Base-by-base conservation (phyloP, 257 asterid genomes). In the Ilex aquifolium region DNA sequence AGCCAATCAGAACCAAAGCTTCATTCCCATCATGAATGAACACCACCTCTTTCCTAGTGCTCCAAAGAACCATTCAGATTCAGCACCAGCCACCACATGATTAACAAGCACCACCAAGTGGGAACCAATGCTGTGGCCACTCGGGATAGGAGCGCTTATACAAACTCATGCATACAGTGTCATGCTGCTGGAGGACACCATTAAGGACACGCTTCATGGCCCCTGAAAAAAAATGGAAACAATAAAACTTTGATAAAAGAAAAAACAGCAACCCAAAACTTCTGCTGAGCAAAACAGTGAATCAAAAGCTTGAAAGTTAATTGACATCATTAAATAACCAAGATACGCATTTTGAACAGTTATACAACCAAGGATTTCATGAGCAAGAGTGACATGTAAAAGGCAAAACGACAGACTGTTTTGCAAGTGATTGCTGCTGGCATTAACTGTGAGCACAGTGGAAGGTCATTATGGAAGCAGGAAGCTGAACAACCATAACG, bases 161-260 rank as follows among this genome's bases (percentile, higher is more conserved):
- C 70, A 93, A 77, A 64, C 88, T 89, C 97, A 93, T 89, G 61
- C 99, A 93, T 10, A 89, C 87, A 0, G 99, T 90, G 77, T 93
- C 97, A 12, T 85, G 89, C 70, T 93, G 99, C 81, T 87, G 97
- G 53, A 90, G 85, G 61, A 84, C 85, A 3, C 94, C 96, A 7
- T 89, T 85, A 3, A 93, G 72, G 31, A 87, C 70, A 76, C 96
- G 80, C 65, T 93, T 93, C 99, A 93, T 93, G 39, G 94, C 91
- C 72, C 99, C 99, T 92, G 85, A 8, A 31, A 58, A 16, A 49
- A 29, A 54, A 14, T 31, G 21, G 31, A 32, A 29, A 14, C 15
- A 46, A 7, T 11, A 40, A 9, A 16, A 27, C 31, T 21, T 6
- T 31, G 5, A 17, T 31, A 4, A 15, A 31, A 21, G 27, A 14